A percentile compares a stretch with the other conserved stretches of the same genome.
Conservation (phyloP, 805 yeast genomes). For the Hyphopichia homilentoma region DNA sequence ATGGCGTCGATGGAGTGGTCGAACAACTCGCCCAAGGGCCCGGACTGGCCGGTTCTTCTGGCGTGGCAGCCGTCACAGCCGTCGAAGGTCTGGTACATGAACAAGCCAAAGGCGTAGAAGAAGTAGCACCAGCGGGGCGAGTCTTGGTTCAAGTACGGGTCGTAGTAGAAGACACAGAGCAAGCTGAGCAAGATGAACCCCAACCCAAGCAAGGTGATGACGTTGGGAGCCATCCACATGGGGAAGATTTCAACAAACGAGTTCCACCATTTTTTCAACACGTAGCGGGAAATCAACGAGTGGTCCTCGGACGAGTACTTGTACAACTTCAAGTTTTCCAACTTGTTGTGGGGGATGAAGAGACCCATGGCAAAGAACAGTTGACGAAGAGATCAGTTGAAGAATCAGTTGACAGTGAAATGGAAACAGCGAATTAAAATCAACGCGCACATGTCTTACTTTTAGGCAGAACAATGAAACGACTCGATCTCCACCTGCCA, state of each 20-base stretch:
- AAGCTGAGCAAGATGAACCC: conserved; percentile 65
- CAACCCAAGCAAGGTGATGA: conserved; percentile 79
- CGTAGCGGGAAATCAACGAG: conserved; percentile 68
- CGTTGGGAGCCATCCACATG: conserved; percentile 86
- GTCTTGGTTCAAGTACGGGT: conserved; percentile 59
- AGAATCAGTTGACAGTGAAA: too few species aligned
- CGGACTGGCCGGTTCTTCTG: conserved; percentile 89
- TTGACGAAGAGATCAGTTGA: too few species aligned
- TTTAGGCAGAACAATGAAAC: too few species aligned
- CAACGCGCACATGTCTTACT: too few species aligned
- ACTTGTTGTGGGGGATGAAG: conserved; percentile 53
- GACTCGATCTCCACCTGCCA: too few species aligned
- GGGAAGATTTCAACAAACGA: conserved; percentile 75
- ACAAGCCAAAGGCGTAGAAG: conserved; percentile 75
- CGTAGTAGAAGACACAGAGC: conserved; percentile 61
- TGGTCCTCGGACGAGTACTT: conserved; percentile 77
- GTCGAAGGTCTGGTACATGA: conserved; percentile 91
- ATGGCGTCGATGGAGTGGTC: conserved; percentile 79
- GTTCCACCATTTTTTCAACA: conserved; percentile 81
- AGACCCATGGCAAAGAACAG: conserved; percentile 72
- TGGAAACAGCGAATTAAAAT: too few species aligned
- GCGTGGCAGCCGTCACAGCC: conserved; percentile 97
- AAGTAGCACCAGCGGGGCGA: conserved; percentile 77
- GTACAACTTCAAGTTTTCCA: conserved; percentile 53
- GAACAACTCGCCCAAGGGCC: conserved; percentile 91